These are phyloP conservation scores for Paramecium sexaurelia DNA, from an alignment of 73 alveolate species.

Conservation along the genomic window DNA sequence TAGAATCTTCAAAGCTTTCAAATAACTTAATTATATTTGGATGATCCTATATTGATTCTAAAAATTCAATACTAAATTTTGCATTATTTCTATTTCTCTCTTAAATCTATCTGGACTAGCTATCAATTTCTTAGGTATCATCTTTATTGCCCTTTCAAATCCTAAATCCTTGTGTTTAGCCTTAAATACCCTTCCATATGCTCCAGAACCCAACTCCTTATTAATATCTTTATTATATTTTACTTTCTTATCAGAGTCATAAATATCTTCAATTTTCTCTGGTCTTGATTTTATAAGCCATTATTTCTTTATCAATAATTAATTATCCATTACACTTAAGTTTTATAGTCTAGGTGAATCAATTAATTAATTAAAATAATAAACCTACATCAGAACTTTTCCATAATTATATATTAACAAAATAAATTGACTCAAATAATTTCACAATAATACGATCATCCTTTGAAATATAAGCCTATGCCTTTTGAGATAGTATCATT, in stretches of 20 bases:
- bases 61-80: slow-evolving; percentile 58
- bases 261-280: slow-evolving; percentile 48
- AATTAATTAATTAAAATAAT: neutral
- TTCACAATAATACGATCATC: neutral
- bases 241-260: slow-evolving; percentile 58
- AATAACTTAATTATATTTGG: slow-evolving; percentile 80
- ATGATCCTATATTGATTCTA: slow-evolving; percentile 70
- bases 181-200: slow-evolving; percentile 51
- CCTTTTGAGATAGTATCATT: neutral
- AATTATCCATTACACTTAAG: neutral
- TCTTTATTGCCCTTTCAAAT: slow-evolving; percentile 80
- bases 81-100: slow-evolving; percentile 63
- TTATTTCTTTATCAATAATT: slow-evolving; percentile 11
- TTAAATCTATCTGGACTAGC: slow-evolving; percentile 70
- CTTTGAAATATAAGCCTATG: neutral
- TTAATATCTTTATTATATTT: neutral
- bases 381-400: neutral
- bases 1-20: slow-evolving; percentile 78
- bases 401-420: neutral
- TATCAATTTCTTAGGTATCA: slow-evolving; percentile 82
- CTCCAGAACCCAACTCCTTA: slow-evolving; percentile 50
- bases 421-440: neutral
- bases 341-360: neutral
- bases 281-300: slow-evolving; percentile 47
- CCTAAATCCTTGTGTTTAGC: slow-evolving; percentile 47